Evolutionary conservation across 2,329 filamentous ascomycete species (phyloP).

Genomic region (Passalora sequoiae): DNA sequence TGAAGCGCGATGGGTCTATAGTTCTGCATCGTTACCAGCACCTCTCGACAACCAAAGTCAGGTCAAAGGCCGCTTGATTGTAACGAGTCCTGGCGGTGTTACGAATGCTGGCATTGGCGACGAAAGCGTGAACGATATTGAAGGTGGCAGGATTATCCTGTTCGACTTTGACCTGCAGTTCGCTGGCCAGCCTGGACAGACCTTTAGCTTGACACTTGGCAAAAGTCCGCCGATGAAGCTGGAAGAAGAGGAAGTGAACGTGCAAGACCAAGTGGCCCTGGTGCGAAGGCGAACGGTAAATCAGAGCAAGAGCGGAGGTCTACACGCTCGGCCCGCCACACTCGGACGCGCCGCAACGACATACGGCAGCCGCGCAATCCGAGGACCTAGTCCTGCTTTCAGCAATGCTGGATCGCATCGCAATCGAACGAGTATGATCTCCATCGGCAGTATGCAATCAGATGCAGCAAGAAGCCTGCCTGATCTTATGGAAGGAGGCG

Average conservation of each 20-base stretch:
- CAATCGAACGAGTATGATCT: conserved; percentile 24
- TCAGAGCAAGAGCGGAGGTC: conserved; percentile 28
- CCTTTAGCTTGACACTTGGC: conserved; percentile 33
- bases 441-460: conserved; percentile 26
- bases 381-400: conserved; percentile 18
- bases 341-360: conserved; percentile 35
- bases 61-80: conserved; percentile 33
- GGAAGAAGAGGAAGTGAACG: conserved; percentile 32
- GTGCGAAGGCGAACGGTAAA: conserved; percentile 35
- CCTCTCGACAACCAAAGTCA: conserved; percentile 23
- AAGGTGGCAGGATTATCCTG: conserved; percentile 36
- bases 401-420: conserved; percentile 6
- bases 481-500: conserved; percentile 31
- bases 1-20: conserved; percentile 35
- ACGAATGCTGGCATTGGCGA: conserved; percentile 27
- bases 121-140: conserved; percentile 32
- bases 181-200: conserved; percentile 35
- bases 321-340: conserved; percentile 30
- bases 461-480: conserved; percentile 28
- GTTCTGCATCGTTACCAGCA: conserved; percentile 26
- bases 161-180: conserved; percentile 26
- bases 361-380: conserved; percentile 17
- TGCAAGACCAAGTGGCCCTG: conserved; percentile 31
- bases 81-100: conserved; percentile 35
- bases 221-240: conserved; percentile 33